A percentile compares a stretch with the other conserved stretches of the same genome.
phyloP scores from a whole-genome alignment of 495 filamentous ascomycete species.

The Penicillium simplicissimum region DNA sequence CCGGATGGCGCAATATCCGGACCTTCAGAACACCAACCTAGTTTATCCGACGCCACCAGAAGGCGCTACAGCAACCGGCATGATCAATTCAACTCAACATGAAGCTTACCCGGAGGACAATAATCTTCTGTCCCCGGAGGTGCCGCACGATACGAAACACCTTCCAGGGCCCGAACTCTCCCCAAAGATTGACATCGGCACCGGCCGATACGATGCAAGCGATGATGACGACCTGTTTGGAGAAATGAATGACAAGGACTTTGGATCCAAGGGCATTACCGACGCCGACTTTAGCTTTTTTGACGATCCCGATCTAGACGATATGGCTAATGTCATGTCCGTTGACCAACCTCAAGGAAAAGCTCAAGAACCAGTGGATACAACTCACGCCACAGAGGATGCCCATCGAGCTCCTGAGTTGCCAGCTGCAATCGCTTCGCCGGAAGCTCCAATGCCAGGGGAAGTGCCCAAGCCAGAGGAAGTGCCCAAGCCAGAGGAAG shows the following conservation, averaged over 20 bases:
- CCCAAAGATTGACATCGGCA: constrained; percentile 36
- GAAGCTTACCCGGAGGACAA: constrained; percentile 38
- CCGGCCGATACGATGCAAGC: constrained; percentile 47
- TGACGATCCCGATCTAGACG: constrained; percentile 59
- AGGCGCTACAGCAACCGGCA: constrained; percentile 52
- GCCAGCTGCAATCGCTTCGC: background rate
- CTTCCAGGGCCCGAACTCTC: constrained; percentile 23
- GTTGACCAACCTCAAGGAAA: constrained; percentile 16
- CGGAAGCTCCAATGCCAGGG: background rate
- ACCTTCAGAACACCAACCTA: constrained; percentile 56
- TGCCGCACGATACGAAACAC: constrained; percentile 24
- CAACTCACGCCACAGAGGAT: background rate
- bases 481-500: background rate
- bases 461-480: background rate
- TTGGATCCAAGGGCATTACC: constrained; percentile 77
- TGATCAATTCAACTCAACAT: constrained; percentile 23
- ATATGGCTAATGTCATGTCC: constrained; percentile 21
- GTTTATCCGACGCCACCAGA: constrained; percentile 92
- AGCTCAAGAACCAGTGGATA: background rate
- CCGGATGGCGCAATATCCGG: constrained; percentile 52
- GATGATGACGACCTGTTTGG: constrained; percentile 67
- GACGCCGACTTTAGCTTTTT: constrained; percentile 93
- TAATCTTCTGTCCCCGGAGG: constrained; percentile 22
- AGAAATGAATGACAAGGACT: constrained; percentile 72
- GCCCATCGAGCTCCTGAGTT: background rate